phyloP scores from a whole-genome alignment of 225 moss, liverwort and hornwort species.

The Rhytidiadelphus loreus region DNA sequence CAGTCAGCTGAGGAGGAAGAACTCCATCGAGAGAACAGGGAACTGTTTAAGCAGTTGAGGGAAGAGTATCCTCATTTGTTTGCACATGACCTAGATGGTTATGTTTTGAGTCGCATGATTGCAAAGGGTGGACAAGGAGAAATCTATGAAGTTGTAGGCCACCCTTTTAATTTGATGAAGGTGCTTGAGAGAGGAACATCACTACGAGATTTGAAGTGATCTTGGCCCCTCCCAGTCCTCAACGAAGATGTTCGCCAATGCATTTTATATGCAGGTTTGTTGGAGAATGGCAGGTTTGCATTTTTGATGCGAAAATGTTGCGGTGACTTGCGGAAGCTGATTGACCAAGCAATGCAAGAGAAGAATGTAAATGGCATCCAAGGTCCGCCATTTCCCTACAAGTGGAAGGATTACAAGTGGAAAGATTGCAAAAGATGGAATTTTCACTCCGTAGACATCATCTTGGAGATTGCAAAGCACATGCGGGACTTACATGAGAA shows the following conservation, averaged over 20 bases:
- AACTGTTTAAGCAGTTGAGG: too few species aligned
- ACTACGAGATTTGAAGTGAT: not conserved
- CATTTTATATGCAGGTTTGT: not conserved
- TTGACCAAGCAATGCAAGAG: not conserved
- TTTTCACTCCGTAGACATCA: not conserved
- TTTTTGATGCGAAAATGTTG: not conserved
- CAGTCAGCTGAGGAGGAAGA: too few species aligned
- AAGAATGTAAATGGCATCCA: not conserved
- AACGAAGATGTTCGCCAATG: accelerated
- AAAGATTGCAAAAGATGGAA: not conserved
- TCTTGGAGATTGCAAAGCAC: not conserved
- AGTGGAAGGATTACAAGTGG: too few species aligned
- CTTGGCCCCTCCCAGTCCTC: not conserved
- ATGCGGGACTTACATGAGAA: not conserved
- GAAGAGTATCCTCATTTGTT: too few species aligned
- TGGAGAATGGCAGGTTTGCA: not conserved
- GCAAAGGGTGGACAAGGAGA: not conserved
- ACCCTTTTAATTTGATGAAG: not conserved
- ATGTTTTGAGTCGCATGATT: not conserved
- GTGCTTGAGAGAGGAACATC: not conserved
- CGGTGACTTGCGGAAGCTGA: not conserved
- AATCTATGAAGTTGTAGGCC: not conserved
- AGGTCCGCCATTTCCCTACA: not conserved
- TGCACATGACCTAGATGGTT: accelerated
- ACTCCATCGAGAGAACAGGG: too few species aligned